Percentiles rank a stretch among this genome's conserved stretches.
These are phyloP conservation scores for Aspergillus cavernicola DNA, from an alignment of 495 filamentous ascomycete species.

Conservation along the genomic window DNA sequence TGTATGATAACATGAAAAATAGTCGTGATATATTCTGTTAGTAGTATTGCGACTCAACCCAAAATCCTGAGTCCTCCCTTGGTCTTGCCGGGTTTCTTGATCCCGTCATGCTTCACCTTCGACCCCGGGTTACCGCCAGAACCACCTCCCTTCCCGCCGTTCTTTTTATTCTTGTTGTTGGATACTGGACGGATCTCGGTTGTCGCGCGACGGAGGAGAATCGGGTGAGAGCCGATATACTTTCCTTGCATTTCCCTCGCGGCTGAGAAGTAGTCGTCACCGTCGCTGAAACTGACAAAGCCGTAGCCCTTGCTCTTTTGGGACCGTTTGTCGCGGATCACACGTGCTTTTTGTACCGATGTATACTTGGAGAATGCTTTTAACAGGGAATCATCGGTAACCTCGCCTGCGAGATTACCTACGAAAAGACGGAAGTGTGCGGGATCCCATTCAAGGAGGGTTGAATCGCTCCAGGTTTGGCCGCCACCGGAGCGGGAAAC, in stretches of 20 bases:
- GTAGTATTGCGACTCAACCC: too few species aligned
- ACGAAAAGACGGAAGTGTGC: conserved; percentile 92
- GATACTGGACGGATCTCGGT: conserved; percentile 79
- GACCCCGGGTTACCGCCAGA: conserved; percentile 28
- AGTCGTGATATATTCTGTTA: too few species aligned
- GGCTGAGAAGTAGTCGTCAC: conserved; percentile 91
- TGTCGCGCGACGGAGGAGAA: conserved; percentile 78
- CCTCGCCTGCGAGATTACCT: conserved; percentile 96
- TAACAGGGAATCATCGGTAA: conserved; percentile 89
- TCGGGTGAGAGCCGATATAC: conserved; percentile 96
- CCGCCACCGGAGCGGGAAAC: conserved; percentile 86
- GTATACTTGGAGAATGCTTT: conserved; percentile 90
- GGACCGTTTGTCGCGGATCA: conserved; percentile 93
- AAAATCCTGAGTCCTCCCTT: conserved; percentile 75
- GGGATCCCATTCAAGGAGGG: conserved; percentile 93
- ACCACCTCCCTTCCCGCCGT: conserved; percentile 37
- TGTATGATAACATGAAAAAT: not conserved
- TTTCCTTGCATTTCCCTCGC: conserved; percentile 98
- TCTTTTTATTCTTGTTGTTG: conserved; percentile 43
- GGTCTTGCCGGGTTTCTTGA: conserved; percentile 77
- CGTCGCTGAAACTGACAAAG: conserved; percentile 92
- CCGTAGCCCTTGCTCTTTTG: conserved; percentile 95
- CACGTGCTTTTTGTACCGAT: conserved; percentile 85
- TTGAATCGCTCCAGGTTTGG: conserved; percentile 80
- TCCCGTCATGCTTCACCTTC: conserved; percentile 56